Evolutionary conservation across 495 filamentous ascomycete species (phyloP), one percentile per base, ranked within the genome.

Genomic region (Geopyxis carbonaria): DNA sequence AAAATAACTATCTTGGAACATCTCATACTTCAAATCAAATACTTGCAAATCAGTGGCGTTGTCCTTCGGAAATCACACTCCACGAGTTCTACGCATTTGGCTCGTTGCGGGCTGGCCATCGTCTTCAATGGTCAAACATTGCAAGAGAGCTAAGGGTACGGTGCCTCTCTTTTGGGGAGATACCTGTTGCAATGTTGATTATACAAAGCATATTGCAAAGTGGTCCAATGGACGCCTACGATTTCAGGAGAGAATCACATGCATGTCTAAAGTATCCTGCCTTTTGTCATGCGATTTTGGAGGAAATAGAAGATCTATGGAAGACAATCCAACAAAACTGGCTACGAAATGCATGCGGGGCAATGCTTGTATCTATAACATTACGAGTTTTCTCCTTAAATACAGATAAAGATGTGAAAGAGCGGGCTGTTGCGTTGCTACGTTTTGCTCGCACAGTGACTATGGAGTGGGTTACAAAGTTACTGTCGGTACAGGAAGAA

Each of bases 71-170:
- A 22, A 56, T 73, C 42, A 57, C 63, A 0, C 43, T 73, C 0
- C 62, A 62, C 5, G 70, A 75, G 30, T 73, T 61, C 45, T 61
- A 61, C 23, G 55, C 65, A 0, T 59, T 76, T 21, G 58, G 60
- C 5, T 45, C 57, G 6, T 46, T 75, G 20, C 61, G 68, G 2
- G 48, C 64, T 0, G 70, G 69, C 1, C 43, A 61, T 19, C 46
- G 53, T 0, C 52, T 75, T 19, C 69, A 74, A 32, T 71, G 68
- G 66, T 47, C 62, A 22, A 75, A 75, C 33, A 63, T 76, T 11
- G 51, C 69, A 0, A 43, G 61, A 11, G 64, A 75, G 43, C 52
- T 77, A n/a, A 45, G 47, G 0, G 49, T 55, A 3, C 64, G 64
- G 2, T 56, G 52, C 7, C 24, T 77, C 1, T 58, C 64, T 29